phyloP scores from a whole-genome alignment of 768 basidiomycete species.

The Termitomyces sp. region DNA sequence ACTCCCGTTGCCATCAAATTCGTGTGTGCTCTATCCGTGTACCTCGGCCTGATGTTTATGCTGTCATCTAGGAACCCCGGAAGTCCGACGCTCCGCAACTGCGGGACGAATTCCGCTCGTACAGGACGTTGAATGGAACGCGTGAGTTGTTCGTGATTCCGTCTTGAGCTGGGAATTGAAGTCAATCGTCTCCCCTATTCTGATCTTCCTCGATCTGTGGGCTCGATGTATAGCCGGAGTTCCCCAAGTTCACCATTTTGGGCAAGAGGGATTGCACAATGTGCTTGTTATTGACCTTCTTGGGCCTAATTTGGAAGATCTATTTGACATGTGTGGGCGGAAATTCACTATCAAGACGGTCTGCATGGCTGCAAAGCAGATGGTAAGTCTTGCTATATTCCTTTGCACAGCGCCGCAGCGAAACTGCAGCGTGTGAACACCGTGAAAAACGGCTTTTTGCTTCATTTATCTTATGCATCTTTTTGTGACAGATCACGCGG shows the following conservation, averaged over 20 bases:
- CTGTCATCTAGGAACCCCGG: constrained; percentile 67
- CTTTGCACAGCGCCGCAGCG: neutral
- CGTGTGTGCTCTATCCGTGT: constrained; percentile 43
- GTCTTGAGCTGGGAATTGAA: neutral
- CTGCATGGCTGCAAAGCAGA: constrained; percentile 98
- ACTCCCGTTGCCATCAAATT: constrained; percentile 97
- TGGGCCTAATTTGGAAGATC: constrained; percentile 96
- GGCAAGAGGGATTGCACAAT: constrained; percentile 97
- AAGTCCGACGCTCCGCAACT: constrained; percentile 98
- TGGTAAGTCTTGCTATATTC: constrained; percentile 54
- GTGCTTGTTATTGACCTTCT: constrained; percentile 91
- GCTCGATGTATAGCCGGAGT: constrained; percentile 75
- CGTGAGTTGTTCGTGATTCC: constrained; percentile 47
- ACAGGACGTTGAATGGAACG: constrained; percentile 90
- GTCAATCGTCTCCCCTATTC: neutral
- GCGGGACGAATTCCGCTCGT: constrained; percentile 95
- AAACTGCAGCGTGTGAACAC: neutral
- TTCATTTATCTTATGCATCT: constrained; percentile 7
- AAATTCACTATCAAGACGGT: constrained; percentile 98
- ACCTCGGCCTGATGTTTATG: constrained; percentile 10
- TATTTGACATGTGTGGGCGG: constrained; percentile 98
- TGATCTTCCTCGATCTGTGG: constrained; percentile 7
- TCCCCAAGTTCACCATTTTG: constrained; percentile 98
- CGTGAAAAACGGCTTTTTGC: constrained; percentile 10
- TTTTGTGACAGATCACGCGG: constrained; percentile 69